Evolutionary conservation across 805 yeast genomes (phyloP).

Genomic region (Phaffomyces antillensis): DNA sequence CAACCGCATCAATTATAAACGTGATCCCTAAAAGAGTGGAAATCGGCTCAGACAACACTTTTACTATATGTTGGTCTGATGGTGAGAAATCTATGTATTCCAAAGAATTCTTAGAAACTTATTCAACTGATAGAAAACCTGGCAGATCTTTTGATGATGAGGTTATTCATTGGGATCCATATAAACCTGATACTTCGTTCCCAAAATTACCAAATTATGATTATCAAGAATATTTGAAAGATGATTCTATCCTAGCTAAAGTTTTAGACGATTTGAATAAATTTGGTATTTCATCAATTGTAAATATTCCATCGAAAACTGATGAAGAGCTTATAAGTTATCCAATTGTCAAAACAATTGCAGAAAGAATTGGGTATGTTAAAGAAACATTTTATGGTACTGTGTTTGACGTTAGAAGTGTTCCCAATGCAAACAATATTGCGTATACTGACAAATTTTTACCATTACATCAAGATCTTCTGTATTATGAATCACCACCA

Average conservation of each 20-base stretch:
- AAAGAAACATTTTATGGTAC: slow-evolving; percentile 68
- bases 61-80: slow-evolving; percentile 43
- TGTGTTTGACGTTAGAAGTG: slow-evolving; percentile 56
- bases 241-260: slow-evolving; percentile 22
- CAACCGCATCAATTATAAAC: slow-evolving; percentile 43
- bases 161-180: slow-evolving; percentile 41
- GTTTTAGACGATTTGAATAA: slow-evolving; percentile 41
- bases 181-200: slow-evolving; percentile 9
- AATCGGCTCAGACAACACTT: slow-evolving; percentile 22
- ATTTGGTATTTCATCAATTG: slow-evolving; percentile 51
- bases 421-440: slow-evolving; percentile 52
- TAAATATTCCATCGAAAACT: slow-evolving; percentile 41
- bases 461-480: slow-evolving; percentile 72
- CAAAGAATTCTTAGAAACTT: slow-evolving; percentile 37
- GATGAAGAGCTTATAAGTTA: slow-evolving; percentile 20
- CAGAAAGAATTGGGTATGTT: slow-evolving; percentile 56
- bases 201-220: slow-evolving; percentile 9
- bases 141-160: slow-evolving; percentile 30
- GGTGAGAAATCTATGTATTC: slow-evolving; percentile 39
- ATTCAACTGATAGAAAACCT: slow-evolving; percentile 29
- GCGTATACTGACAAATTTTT: slow-evolving; percentile 60
- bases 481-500: slow-evolving; percentile 76
- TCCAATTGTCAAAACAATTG: slow-evolving; percentile 36
- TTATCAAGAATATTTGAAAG: slow-evolving; percentile 11
- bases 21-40: slow-evolving; percentile 31